phyloP scores from a whole-genome alignment of 768 basidiomycete species.

The Leccinum obscurum region DNA sequence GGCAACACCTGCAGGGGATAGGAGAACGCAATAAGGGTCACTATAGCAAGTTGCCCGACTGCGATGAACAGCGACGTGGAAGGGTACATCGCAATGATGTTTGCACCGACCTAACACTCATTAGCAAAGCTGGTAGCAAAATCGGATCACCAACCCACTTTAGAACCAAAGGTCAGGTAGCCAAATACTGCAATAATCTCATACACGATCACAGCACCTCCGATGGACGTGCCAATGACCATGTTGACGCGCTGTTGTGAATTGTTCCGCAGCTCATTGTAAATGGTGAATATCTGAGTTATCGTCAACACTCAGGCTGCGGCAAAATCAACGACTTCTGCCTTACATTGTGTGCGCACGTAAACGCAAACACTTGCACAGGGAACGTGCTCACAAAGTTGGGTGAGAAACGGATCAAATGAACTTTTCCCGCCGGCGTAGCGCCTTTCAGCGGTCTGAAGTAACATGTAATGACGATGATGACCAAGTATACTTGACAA shows the following conservation, averaged over 20 bases:
- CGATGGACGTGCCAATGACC: conserved; percentile 87
- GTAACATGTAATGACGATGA: conserved; percentile 80
- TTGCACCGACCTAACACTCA: conserved; percentile 68
- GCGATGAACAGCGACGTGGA: conserved; percentile 91
- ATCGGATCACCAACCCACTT: conserved; percentile 43
- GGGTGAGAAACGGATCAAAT: conserved; percentile 71
- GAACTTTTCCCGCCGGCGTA: conserved; percentile 63
- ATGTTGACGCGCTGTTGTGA: conserved; percentile 82
- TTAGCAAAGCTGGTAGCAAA: conserved; percentile 4
- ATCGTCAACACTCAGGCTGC: conserved; percentile 5
- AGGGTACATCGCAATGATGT: conserved; percentile 95
- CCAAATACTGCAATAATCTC: conserved; percentile 88
- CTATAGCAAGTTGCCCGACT: conserved; percentile 90
- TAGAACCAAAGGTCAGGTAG: conserved; percentile 91
- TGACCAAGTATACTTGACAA: conserved; percentile 72
- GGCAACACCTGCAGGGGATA: conserved; percentile 96
- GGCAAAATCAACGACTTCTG: conserved; percentile 1
- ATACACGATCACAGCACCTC: conserved; percentile 79
- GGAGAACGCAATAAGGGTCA: conserved; percentile 84
- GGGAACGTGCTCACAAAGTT: conserved; percentile 85
- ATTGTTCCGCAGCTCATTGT: conserved; percentile 85
- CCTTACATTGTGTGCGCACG: conserved; percentile 89
- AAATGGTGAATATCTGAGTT: conserved; percentile 84
- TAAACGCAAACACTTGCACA: conserved; percentile 91
- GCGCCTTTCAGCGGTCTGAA: conserved; percentile 71